Percentiles rank a stretch among this genome's conserved stretches.
Conservation (phyloP, 192 early-diverging fungal species). For the Paraglomus occultum region DNA sequence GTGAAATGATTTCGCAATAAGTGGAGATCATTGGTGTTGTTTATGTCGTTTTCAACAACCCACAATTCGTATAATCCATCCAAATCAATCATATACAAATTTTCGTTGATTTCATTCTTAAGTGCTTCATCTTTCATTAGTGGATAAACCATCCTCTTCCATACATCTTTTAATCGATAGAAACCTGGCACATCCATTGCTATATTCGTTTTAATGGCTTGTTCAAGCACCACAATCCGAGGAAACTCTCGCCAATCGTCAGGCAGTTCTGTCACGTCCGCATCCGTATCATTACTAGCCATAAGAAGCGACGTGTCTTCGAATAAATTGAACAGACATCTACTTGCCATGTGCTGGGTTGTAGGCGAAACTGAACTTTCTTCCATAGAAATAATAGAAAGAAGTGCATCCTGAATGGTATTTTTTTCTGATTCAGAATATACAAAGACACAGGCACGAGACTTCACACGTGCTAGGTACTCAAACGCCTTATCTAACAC, state of each 20-base stretch:
- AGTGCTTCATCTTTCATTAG: conserved; percentile 1
- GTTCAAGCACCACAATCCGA: conserved; percentile 23
- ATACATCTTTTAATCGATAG: conserved; percentile 27
- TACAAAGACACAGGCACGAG: conserved; percentile 24
- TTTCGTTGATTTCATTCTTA: background rate
- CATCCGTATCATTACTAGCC: background rate
- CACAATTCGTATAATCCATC: conserved; percentile 15
- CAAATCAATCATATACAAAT: background rate
- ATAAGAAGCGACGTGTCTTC: conserved; percentile 21
- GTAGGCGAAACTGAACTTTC: background rate
- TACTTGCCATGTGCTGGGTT: background rate
- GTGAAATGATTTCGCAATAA: background rate
- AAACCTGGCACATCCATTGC: conserved; percentile 32
- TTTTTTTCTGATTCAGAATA: conserved; percentile 18
- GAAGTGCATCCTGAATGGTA: conserved; percentile 16
- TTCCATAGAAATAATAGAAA: conserved; percentile 16
- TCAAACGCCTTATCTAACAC: conserved; percentile 11
- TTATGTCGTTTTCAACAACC: background rate
- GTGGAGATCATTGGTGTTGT: background rate
- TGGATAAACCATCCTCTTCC: conserved; percentile 8
- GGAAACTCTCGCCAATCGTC: conserved; percentile 24
- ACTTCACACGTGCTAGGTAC: conserved; percentile 1
- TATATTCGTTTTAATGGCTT: conserved; percentile 29
- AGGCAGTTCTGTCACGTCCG: background rate
- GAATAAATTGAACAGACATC: conserved; percentile 28